Evolutionary conservation across 2,329 filamentous ascomycete species (phyloP), one percentile per base, ranked within the genome.

Genomic region (Pseudopithomyces maydicus): DNA sequence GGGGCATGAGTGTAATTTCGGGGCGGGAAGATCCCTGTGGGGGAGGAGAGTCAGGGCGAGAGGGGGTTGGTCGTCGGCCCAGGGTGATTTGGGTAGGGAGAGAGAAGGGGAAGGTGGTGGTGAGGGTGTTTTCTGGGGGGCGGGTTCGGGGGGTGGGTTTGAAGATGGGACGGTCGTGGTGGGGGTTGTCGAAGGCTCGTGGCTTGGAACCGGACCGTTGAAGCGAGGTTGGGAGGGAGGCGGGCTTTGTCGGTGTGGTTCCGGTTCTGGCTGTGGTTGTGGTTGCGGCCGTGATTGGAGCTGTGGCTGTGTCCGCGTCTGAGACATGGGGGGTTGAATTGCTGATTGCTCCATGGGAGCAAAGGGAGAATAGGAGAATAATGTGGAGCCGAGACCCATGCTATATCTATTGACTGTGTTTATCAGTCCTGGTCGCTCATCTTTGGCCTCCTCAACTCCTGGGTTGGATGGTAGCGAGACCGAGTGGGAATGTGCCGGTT

Each of bases 361-460:
- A 15, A 74, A 74, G 0, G 72, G 72, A 53, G 74, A 73, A 36
- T 74, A 72, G 51, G 68, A 70, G 58, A 74, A 75, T 2, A 75
- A 57, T 0, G 68, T 69, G 3, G 71, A 68, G 58, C 71, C 72
- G 3, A 75, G 58, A 55, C 71, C 72, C 3, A 75, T 60, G 47
- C 72, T 73, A 41, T 75, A 70, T 20, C 73, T 60, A 50, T 71
- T 74, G 2, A 64, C 64, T 5, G 52, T 59, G 52, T 71, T 73
- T 2, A 64, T 62, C 2, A 54, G 56, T 3, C 61, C 41, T 1
- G 72, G 71, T 42, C 68, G 52, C 35, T 58, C 52, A 15, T 55
- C 44, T 19, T 53, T 55, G 36, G n/a, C 7, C 17, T 52, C 32
- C 14, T 57, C 47, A 17, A 42, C 26, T 29, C 41, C 20, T 12